Base-by-base conservation (phyloP, 805 yeast genomes). In the Millerago galiae region DNA sequence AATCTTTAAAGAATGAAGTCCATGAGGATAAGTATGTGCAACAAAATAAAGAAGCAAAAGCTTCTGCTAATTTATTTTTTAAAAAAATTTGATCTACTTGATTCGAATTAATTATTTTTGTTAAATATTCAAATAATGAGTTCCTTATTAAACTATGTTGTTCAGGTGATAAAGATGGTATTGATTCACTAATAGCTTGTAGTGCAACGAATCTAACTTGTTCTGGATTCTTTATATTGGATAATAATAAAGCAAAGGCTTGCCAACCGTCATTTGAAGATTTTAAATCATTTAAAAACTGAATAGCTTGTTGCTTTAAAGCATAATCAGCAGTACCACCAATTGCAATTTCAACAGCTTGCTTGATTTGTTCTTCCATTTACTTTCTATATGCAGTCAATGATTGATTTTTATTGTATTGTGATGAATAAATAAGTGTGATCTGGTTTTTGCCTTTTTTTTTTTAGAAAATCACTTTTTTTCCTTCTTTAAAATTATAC, bases 41-140 rank as follows among this genome's bases (percentile, higher is more conserved):
- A 38, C 72, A 67, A 52, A 81, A 81, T 35, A 81, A 54, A 11
- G 69, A 60, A 5, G 75, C 77, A 37, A 81, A 58, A 2, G 77
- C 64, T 48, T 77, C 78, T 4, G 85, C 74, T 29, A 79, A 60
- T 44, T 76, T 80, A 56, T 79, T 81, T 52, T 76, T 66, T 53
- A 78, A 52, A 48, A 65, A 75, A 10, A 61, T 50, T 8, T 72
- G 70, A 46, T 75, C 65, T 40, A 40, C 43, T 39, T 52, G 46
- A 21, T 41, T 35, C 10, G 59, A 43, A 7, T 43, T 34, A 16
- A 56, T 50, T 35, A 56, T 33, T 11, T 36, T 37, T 15, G 46
- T 43, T 11, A 55, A 40, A 36, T 55, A 56, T 25, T 47, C 37
- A 33, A 49, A 40, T 3, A 57, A 34, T 3, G 54, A 43, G 17